Conservation (phyloP, 2,329 filamentous ascomycete genomes). For the Xylariaceae sp. region DNA sequence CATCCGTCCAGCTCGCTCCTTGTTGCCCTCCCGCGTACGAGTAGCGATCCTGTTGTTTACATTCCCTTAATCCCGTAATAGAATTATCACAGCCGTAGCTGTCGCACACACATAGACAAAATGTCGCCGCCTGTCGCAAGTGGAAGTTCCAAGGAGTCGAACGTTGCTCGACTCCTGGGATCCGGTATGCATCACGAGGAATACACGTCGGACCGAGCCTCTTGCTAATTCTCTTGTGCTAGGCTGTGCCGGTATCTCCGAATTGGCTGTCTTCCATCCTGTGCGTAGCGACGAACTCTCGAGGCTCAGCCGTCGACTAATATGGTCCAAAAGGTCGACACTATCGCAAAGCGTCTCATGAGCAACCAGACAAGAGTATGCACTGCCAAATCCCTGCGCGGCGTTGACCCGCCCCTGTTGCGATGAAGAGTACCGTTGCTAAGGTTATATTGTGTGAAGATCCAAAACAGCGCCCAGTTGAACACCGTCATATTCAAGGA, state of each 20-base stretch:
- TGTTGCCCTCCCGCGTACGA: not conserved
- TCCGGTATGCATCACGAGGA: conserved; percentile 59
- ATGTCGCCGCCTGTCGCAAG: conserved; percentile 60
- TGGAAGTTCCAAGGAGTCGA: conserved; percentile 72
- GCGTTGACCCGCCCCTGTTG: not conserved
- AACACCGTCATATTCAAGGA: conserved; percentile 94
- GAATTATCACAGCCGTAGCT: not conserved
- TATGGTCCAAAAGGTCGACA: conserved; percentile 66
- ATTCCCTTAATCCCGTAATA: not conserved
- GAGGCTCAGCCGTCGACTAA: conserved; percentile 23
- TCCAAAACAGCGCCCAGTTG: conserved; percentile 49
- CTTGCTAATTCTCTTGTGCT: conserved; percentile 14
- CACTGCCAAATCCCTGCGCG: not conserved
- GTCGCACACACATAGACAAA: conserved; percentile 25
- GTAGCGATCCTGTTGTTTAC: not conserved
- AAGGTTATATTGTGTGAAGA: conserved; percentile 16
- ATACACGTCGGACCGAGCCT: not conserved
- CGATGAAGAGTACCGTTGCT: conserved; percentile 2
- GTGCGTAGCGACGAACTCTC: conserved; percentile 36
- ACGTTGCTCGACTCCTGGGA: conserved; percentile 78
- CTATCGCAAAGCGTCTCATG: conserved; percentile 98
- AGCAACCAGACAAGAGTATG: conserved; percentile 80
- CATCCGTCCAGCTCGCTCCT: conserved; percentile 5
- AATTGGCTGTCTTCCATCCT: conserved; percentile 68
- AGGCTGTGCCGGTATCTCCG: conserved; percentile 59